Base-by-base conservation (phyloP, 768 basidiomycete genomes). In the Leucocoprinus birnbaumii region DNA sequence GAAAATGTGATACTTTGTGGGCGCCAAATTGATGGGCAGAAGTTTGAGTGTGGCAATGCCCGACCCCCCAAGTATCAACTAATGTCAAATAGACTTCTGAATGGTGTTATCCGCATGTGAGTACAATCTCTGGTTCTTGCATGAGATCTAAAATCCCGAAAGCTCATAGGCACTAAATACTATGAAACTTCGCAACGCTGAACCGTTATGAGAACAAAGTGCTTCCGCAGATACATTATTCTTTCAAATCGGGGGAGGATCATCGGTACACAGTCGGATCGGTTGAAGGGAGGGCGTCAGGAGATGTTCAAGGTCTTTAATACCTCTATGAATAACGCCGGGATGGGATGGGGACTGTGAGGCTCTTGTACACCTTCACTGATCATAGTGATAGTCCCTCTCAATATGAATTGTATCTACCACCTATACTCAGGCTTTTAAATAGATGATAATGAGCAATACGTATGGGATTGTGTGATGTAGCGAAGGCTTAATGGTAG, bases 201-300 rank as follows among this genome's bases (percentile, higher is more conserved):
- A 38, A n/a, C 16, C 25, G 27, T 16, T 44, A 42, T 24, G 42
- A 34, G 51, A 26, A 44, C 24, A 3, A 5, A 27, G 31, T 25
- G 13, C n/a, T 18, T 21, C 8, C 21, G 11, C 9, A 41, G 13
- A 6, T 24, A 34, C n/a, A 41, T 24, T 10, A 42, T 18, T 18
- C 18, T 18, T 10, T 40, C 40, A 55, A 31, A 55, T 55, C 53
- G 45, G 53, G n/a, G 53, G 53, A 34, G 27, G 53, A 55, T 55
- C 48, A 48, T 55, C 54, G 47, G 54, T 40, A 40, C 31, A 55
- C 47, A 42, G 22, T 49, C 54, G 48, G 54, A 55, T 55, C 54
- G 54, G 40, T n/a, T n/a, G n/a, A 42, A 14, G 16, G 26, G n/a
- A 54, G 21, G 41, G 26, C 16, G 40, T 38, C 54, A 49, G 38